These are phyloP conservation scores for Fusarium chaquense DNA, from an alignment of 2,329 filamentous ascomycete species.

Conservation along the genomic window DNA sequence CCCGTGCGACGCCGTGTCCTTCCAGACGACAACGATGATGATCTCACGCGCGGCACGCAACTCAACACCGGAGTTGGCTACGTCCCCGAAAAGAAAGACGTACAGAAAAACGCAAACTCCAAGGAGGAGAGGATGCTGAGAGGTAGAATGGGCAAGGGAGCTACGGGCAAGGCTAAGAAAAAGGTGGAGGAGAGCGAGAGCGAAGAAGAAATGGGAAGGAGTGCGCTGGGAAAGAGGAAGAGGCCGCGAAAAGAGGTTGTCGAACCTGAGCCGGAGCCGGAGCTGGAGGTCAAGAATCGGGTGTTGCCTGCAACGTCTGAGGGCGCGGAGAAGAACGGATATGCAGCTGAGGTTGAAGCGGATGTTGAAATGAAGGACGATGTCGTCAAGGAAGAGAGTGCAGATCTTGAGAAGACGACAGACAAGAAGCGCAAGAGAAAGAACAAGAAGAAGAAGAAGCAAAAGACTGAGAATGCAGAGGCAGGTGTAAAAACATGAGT, in stretches of 20 bases:
- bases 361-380: conserved; percentile 42
- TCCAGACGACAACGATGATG: conserved; percentile 44
- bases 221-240: conserved; percentile 56
- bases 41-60: conserved; percentile 40
- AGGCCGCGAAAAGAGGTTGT: conserved; percentile 42
- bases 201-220: conserved; percentile 54
- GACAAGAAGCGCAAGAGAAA: conserved; percentile 44
- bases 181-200: conserved; percentile 51
- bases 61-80: conserved; percentile 60
- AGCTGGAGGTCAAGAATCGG: neutral
- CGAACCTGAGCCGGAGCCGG: conserved; percentile 6
- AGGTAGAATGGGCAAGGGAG: conserved; percentile 48
- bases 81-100: conserved; percentile 45
- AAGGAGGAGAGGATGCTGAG: conserved; percentile 51
- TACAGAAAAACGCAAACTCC: conserved; percentile 41
- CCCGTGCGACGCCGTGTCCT: conserved; percentile 12
- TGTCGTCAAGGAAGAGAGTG: conserved; percentile 30
- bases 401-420: neutral
- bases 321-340: neutral
- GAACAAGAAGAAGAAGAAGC: conserved; percentile 50
- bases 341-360: conserved; percentile 9
- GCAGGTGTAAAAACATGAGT: conserved; percentile 12
- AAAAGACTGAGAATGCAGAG: conserved; percentile 37
- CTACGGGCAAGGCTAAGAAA: conserved; percentile 22
- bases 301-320: neutral